Evolutionary conservation across 2,329 filamentous ascomycete species (phyloP).

Genomic region (Tympanopsis confertula): DNA sequence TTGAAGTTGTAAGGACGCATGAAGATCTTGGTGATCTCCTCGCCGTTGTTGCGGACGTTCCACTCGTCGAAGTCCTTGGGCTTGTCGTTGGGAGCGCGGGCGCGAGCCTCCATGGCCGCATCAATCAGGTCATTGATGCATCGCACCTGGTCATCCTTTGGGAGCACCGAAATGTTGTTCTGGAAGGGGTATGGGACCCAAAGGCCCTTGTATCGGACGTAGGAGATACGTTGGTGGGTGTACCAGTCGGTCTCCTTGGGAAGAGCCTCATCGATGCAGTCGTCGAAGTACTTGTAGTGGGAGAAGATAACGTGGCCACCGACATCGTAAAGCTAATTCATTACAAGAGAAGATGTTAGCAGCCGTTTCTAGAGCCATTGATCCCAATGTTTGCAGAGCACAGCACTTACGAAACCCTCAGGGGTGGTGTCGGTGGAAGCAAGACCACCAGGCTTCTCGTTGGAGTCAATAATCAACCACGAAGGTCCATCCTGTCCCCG

Average conservation of each 20-base stretch:
- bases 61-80: conserved; percentile 96
- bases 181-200: conserved; percentile 99
- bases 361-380: conserved; percentile 80
- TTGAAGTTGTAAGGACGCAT: conserved; percentile 99
- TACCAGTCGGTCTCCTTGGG: conserved; percentile 93
- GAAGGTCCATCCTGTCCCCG: conserved; percentile 77
- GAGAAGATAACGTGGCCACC: conserved; percentile 98
- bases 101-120: conserved; percentile 74
- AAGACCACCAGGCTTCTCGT: conserved; percentile 85
- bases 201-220: conserved; percentile 88
- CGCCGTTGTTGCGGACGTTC: conserved; percentile 86
- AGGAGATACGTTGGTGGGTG: conserved; percentile 95
- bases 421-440: conserved; percentile 89
- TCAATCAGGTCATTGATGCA: conserved; percentile 95
- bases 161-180: conserved; percentile 98
- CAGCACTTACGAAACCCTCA: conserved; percentile 88
- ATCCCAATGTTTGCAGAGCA: too few relatives aligned
- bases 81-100: conserved; percentile 67
- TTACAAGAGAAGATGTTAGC: conserved; percentile 97
- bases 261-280: conserved; percentile 93
- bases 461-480: conserved; percentile 91
- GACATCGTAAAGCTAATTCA: conserved; percentile 91
- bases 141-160: conserved; percentile 90
- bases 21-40: conserved; percentile 84
- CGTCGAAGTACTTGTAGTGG: conserved; percentile 99